Evolutionary conservation across 345 rosid species (phyloP).

Genomic region (Passiflora organensis): DNA sequence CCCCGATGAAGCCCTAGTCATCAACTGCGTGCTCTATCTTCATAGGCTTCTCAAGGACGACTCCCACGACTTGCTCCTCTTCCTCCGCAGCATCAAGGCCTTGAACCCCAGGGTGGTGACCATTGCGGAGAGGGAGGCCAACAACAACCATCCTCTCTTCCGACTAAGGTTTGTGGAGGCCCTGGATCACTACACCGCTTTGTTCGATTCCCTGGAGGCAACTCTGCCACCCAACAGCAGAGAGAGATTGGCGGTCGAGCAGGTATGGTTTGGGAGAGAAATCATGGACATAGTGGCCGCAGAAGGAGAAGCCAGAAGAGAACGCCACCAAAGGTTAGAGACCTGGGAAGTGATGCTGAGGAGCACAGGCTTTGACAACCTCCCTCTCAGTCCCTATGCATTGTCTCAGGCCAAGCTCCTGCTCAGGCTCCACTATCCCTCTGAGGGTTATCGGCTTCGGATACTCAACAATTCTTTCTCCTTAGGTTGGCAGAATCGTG

Average conservation of each 20-base stretch:
- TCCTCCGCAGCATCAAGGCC: constrained; percentile 58
- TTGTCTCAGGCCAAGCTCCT: constrained; percentile 90
- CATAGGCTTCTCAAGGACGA: constrained; percentile 57
- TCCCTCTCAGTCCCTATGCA: constrained; percentile 74
- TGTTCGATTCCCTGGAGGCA: constrained; percentile 86
- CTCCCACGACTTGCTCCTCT: constrained; percentile 35
- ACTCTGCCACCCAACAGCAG: constrained; percentile 83
- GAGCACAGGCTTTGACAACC: constrained; percentile 58
- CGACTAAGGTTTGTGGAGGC: constrained; percentile 67
- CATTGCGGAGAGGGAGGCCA: constrained; percentile 77
- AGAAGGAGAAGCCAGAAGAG: constrained; percentile 55
- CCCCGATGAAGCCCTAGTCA: constrained; percentile 67
- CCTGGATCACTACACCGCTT: constrained; percentile 65
- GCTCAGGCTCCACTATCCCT: constrained; percentile 87
- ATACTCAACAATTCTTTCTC: constrained; percentile 52
- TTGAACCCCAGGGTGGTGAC: constrained; percentile 76
- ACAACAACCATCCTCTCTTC: constrained; percentile 64
- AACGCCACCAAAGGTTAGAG: constrained; percentile 57
- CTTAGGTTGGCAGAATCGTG: constrained; percentile 81
- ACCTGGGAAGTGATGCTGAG: constrained; percentile 69
- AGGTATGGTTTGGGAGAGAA: constrained; percentile 83
- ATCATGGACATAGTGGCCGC: constrained; percentile 65
- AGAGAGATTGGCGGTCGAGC: constrained; percentile 75
- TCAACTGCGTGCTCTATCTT: constrained; percentile 70
- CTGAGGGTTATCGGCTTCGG: constrained; percentile 85